Evolutionary conservation across 2,329 filamentous ascomycete genomes (phyloP).

Genomic region (Rhynchosporium secalis): DNA sequence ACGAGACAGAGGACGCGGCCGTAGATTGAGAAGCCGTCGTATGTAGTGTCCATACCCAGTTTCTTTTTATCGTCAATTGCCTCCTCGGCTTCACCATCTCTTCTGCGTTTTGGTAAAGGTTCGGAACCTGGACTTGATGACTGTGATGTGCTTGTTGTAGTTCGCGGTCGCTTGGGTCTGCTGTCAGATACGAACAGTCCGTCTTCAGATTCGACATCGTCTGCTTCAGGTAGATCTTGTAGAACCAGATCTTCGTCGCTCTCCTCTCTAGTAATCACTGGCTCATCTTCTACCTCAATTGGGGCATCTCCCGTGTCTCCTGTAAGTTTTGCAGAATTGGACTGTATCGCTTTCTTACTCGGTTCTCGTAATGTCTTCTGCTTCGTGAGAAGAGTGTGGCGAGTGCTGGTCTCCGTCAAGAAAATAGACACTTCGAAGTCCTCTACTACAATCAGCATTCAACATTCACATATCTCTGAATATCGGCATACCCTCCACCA

Average conservation of each 20-base stretch:
- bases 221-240: slow-evolving; percentile 33
- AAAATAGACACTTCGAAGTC: slow-evolving; percentile 97
- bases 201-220: slow-evolving; percentile 22
- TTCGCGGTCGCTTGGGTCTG: slow-evolving; percentile 36
- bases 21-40: slow-evolving; percentile 96
- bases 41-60: slow-evolving; percentile 78
- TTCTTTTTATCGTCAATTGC: slow-evolving; percentile 81
- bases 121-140: slow-evolving; percentile 22
- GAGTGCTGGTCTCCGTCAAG: slow-evolving; percentile 79
- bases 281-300: slow-evolving; percentile 39
- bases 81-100: slow-evolving; percentile 38
- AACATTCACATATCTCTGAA: not conserved
- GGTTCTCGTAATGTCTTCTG: slow-evolving; percentile 73
- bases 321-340: slow-evolving; percentile 64
- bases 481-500: slow-evolving; percentile 63
- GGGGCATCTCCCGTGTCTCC: slow-evolving; percentile 54
- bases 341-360: slow-evolving; percentile 46
- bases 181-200: slow-evolving; percentile 41
- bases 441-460: slow-evolving; percentile 53
- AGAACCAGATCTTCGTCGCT: slow-evolving; percentile 33
- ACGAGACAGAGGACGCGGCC: slow-evolving; percentile 90
- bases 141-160: slow-evolving; percentile 36
- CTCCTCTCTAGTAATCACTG: slow-evolving; percentile 31
- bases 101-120: slow-evolving; percentile 49
- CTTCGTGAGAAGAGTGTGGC: slow-evolving; percentile 84